Evolutionary conservation across 202 grass and related monocot genomes (phyloP).

Genomic region (Panicum virgatum): DNA sequence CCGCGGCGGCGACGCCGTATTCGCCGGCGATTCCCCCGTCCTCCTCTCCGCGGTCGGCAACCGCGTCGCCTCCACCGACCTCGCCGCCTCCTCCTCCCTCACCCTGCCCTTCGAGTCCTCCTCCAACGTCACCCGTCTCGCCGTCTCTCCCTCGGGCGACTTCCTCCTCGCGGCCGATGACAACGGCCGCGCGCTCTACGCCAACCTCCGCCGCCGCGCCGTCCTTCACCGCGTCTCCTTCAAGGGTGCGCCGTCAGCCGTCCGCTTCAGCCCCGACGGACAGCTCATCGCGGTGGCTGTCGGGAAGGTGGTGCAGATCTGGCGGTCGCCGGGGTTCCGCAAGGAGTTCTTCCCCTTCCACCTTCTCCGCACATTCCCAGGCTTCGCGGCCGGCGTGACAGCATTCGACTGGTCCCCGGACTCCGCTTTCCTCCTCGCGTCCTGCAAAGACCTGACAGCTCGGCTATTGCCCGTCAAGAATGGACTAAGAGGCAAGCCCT

Average conservation of each 20-base stretch:
- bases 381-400: conserved; percentile 66
- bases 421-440: conserved; percentile 73
- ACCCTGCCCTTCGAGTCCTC: conserved; percentile 91
- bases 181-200: conserved; percentile 58
- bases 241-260: conserved; percentile 61
- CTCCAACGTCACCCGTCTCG: conserved; percentile 68
- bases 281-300: conserved; percentile 74
- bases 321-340: conserved; percentile 83
- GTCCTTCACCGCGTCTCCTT: conserved; percentile 84
- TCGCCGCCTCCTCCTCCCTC: conserved; percentile 62
- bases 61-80: conserved; percentile 78
- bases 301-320: conserved; percentile 86
- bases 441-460: conserved; percentile 82
- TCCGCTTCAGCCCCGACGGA: conserved; percentile 84
- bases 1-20: conserved; percentile 86
- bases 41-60: conserved; percentile 89
- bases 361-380: conserved; percentile 78
- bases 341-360: conserved; percentile 95
- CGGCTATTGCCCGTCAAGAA: conserved; percentile 66
- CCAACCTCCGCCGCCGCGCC: conserved; percentile 72
- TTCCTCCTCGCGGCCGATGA: conserved; percentile 77
- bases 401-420: conserved; percentile 88
- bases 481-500: conserved; percentile 59
- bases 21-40: conserved; percentile 58
- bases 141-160: conserved; percentile 61